Evolutionary conservation across 176 grass and related monocot species (phyloP).

Genomic region (Microstegium vimineum): DNA sequence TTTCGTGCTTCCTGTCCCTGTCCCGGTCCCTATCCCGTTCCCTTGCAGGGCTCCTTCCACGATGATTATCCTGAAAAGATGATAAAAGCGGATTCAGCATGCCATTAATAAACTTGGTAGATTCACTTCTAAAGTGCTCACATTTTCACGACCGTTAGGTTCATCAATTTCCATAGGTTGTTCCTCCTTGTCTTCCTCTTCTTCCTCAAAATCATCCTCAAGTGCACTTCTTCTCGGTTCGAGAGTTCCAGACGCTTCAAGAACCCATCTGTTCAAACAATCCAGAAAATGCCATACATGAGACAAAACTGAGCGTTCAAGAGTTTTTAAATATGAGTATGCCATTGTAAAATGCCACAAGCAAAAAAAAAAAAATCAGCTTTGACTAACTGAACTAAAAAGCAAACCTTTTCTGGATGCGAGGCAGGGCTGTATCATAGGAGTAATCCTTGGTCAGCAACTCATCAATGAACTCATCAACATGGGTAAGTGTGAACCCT

Average conservation of each 20-base stretch:
- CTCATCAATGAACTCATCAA: constrained; percentile 94
- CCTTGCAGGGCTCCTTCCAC: constrained; percentile 66
- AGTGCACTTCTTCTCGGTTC: constrained; percentile 94
- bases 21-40: constrained; percentile 63
- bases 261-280: constrained; percentile 55
- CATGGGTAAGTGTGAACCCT: constrained; percentile 68
- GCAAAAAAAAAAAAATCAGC: background rate
- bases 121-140: constrained; percentile 2
- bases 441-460: constrained; percentile 83
- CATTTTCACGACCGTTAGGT: constrained; percentile 58
- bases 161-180: constrained; percentile 62
- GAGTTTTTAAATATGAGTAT: background rate
- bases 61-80: constrained; percentile 53
- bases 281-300: background rate
- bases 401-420: constrained; percentile 89
- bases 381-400: background rate
- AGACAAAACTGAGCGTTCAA: background rate
- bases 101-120: background rate
- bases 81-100: constrained; percentile 17
- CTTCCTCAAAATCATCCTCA: constrained; percentile 99
- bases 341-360: background rate
- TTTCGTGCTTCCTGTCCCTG: constrained; percentile 55
- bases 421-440: constrained; percentile 81
- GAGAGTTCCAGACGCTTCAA: constrained; percentile 77
- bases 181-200: constrained; percentile 83